Percentiles rank a stretch among this genome's conserved stretches.
phyloP scores from a whole-genome alignment of 306 rosid species.

The Quercus alba region DNA sequence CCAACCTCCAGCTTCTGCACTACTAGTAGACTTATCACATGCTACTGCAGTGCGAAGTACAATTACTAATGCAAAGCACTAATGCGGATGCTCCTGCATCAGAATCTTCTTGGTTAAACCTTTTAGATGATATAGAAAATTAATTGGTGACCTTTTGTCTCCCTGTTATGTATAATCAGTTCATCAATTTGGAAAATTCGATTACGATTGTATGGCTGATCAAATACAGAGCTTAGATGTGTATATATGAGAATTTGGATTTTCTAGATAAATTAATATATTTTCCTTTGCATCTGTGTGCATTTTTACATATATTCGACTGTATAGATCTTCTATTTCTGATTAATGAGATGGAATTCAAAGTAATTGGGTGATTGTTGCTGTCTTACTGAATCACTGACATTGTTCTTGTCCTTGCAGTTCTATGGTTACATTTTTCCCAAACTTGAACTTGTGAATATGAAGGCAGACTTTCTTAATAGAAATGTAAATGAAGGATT shows the following conservation, averaged over 20 bases:
- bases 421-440: conserved; percentile 71
- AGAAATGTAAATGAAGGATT: conserved; percentile 96
- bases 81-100: no score
- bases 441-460: conserved; percentile 79
- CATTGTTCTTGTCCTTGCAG: conserved; percentile 46
- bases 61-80: no score
- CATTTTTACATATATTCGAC: not conserved
- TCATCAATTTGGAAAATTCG: not conserved
- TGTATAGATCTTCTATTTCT: not conserved
- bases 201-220: not conserved
- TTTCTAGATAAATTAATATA: not conserved
- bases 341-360: not conserved
- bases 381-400: not conserved
- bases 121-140: not conserved
- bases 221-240: not conserved
- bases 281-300: not conserved
- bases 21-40: no score
- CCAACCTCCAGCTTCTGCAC: no score
- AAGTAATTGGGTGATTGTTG: not conserved
- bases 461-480: conserved; percentile 86
- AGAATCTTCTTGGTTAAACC: not conserved
- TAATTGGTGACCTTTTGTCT: not conserved
- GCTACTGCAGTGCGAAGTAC: no score
- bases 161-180: not conserved
- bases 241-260: not conserved